A percentile compares a stretch with the other conserved stretches of the same genome.
These are phyloP conservation scores for Fusarium cyanostomum DNA, from an alignment of 2,329 filamentous ascomycete genomes.

Conservation along the genomic window DNA sequence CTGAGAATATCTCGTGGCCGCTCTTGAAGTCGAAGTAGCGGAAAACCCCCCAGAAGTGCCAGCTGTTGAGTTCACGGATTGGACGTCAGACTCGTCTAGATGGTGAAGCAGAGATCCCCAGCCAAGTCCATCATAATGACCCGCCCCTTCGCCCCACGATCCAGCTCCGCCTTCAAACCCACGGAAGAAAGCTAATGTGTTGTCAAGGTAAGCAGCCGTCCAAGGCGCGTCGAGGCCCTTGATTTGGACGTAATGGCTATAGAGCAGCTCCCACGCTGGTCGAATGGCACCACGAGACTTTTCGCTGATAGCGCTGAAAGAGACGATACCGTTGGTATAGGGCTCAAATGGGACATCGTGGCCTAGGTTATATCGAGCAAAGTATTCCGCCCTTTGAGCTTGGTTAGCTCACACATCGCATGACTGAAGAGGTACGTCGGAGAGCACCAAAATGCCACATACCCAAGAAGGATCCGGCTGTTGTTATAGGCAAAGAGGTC, in stretches of 20 bases:
- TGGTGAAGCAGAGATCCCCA: constrained; percentile 23
- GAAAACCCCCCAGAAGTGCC: not conserved
- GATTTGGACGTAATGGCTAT: constrained; percentile 24
- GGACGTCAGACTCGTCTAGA: constrained; percentile 3
- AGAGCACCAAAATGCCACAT: not conserved
- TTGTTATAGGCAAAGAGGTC: constrained; percentile 28
- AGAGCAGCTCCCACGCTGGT: constrained; percentile 22
- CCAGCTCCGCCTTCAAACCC: constrained; percentile 19
- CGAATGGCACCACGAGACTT: constrained; percentile 14
- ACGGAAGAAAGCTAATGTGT: not conserved
- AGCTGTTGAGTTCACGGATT: constrained; percentile 25
- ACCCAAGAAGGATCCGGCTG: constrained; percentile 32
- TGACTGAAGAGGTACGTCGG: accelerated
- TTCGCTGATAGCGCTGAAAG: constrained; percentile 8
- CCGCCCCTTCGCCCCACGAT: not conserved
- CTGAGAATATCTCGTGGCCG: too few species aligned
- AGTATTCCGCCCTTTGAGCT: constrained; percentile 18
- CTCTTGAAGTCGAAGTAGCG: too few species aligned
- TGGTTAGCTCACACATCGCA: not conserved
- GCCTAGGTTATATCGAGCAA: constrained; percentile 23
- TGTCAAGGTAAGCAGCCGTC: constrained; percentile 24
- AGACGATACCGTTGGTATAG: constrained; percentile 25
- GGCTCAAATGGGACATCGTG: constrained; percentile 30
- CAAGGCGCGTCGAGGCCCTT: constrained; percentile 26
- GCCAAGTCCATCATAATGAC: constrained; percentile 6